These are phyloP conservation scores for Onygenales sp. DNA, from an alignment of 2,329 filamentous ascomycete genomes.

Conservation along the genomic window DNA sequence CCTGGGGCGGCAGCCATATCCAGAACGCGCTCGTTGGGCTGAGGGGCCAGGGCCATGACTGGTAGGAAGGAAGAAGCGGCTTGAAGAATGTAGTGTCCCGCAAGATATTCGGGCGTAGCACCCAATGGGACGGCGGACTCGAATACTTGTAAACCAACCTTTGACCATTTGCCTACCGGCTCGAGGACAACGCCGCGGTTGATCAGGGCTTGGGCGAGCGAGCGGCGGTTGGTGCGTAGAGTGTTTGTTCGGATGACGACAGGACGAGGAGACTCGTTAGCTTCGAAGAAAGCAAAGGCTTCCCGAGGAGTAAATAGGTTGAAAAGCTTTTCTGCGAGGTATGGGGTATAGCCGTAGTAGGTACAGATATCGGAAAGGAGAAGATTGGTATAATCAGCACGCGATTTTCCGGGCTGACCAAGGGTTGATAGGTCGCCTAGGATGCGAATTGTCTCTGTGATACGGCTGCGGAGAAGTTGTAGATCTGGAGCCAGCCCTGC, in stretches of 20 bases:
- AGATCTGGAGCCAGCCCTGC: conserved; percentile 73
- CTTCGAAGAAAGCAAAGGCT: conserved; percentile 97
- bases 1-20: conserved; percentile 94
- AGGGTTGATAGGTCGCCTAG: conserved; percentile 80
- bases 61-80: conserved; percentile 94
- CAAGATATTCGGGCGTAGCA: conserved; percentile 94
- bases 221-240: conserved; percentile 63
- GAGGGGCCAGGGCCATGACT: conserved; percentile 92
- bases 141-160: conserved; percentile 94
- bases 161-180: conserved; percentile 96
- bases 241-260: conserved; percentile 97
- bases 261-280: conserved; percentile 88
- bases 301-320: conserved; percentile 86
- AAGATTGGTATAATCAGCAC: conserved; percentile 79
- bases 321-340: conserved; percentile 91
- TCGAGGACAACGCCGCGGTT: conserved; percentile 94
- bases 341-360: conserved; percentile 94
- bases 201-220: conserved; percentile 86
- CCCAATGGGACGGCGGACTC: conserved; percentile 79
- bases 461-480: conserved; percentile 75
- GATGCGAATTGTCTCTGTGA: conserved; percentile 87
- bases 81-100: conserved; percentile 95
- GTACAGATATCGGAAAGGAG: conserved; percentile 85
- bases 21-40: conserved; percentile 82
- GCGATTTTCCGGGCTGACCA: conserved; percentile 67